These are phyloP conservation scores for Platanus orientalis DNA, from an alignment of 164 flowering plant species.

Conservation along the genomic window DNA sequence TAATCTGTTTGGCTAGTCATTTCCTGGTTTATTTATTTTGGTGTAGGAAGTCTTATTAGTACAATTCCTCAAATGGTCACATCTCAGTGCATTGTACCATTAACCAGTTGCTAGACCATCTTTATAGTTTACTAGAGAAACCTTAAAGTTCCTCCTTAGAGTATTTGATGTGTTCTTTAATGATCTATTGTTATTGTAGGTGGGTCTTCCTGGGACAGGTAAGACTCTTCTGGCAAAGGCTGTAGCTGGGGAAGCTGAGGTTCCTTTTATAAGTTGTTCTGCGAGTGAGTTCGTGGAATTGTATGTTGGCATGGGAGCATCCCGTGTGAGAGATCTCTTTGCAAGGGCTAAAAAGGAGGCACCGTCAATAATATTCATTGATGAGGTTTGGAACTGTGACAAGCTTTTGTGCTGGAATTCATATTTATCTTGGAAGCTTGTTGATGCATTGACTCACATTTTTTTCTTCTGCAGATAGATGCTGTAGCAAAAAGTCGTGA, in stretches of 20 bases:
- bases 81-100: neutral
- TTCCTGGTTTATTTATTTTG: too few relatives aligned
- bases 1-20: too few relatives aligned
- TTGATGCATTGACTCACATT: neutral
- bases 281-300: conserved; percentile 97
- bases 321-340: conserved; percentile 95
- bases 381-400: conserved; percentile 55
- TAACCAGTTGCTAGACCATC: too few relatives aligned
- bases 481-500: conserved; percentile 99
- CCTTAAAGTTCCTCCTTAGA: neutral
- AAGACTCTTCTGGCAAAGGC: conserved; percentile 98
- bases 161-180: neutral
- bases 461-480: conserved; percentile 63
- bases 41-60: too few relatives aligned
- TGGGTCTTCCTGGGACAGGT: conserved; percentile 99
- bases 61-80: neutral
- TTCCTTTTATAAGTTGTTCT: conserved; percentile 95
- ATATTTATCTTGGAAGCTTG: conserved; percentile 2
- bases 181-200: conserved; percentile 49
- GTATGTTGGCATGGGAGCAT: conserved; percentile 99
- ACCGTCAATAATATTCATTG: conserved; percentile 95
- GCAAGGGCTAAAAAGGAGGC: conserved; percentile 96
- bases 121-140: neutral
- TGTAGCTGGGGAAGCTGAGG: conserved; percentile 99
- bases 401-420: neutral